These are phyloP conservation scores for Magnolia changhungtana DNA, from an alignment of 164 flowering plant genomes.

Conservation along the genomic window DNA sequence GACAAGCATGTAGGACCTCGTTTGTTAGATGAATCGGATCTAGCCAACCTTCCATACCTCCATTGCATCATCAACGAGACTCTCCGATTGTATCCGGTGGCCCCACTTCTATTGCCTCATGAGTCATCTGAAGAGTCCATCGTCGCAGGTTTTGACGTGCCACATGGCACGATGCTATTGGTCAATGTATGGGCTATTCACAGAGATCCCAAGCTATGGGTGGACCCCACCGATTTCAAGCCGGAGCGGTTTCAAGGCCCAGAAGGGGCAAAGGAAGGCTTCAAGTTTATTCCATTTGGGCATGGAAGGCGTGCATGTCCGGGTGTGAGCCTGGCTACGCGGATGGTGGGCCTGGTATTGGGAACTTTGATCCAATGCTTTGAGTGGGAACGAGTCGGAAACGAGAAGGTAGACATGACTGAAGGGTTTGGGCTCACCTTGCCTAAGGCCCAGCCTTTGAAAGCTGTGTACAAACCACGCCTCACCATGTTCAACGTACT, in stretches of 20 bases:
- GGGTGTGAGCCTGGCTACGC: slow-evolving; percentile 15
- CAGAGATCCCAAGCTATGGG: slow-evolving; percentile 42
- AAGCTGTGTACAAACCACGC: slow-evolving; percentile 8
- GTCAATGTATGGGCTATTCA: slow-evolving; percentile 51
- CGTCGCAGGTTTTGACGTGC: slow-evolving; percentile 36
- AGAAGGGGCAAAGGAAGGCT: slow-evolving; percentile 13
- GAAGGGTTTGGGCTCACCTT: slow-evolving; percentile 12
- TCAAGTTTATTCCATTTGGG: slow-evolving; percentile 21
- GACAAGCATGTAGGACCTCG: slow-evolving; percentile 30
- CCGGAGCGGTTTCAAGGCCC: slow-evolving; percentile 50
- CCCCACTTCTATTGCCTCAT: slow-evolving; percentile 49
- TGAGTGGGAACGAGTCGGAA: slow-evolving; percentile 11
- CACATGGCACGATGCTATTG: slow-evolving; percentile 37
- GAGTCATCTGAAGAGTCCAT: slow-evolving; percentile 32
- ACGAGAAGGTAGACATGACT: slow-evolving; percentile 10
- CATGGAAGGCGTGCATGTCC: slow-evolving; percentile 25
- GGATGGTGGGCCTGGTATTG: slow-evolving; percentile 8
- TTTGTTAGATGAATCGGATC: slow-evolving; percentile 41
- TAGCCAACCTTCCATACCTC: slow-evolving; percentile 38
- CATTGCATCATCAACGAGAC: slow-evolving; percentile 38
- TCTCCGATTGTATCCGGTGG: slow-evolving; percentile 36
- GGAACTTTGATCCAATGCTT: slow-evolving; percentile 12
- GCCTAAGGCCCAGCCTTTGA: slow-evolving; percentile 16
- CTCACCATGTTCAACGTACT: slow-evolving; percentile 5
- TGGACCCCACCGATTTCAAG: slow-evolving; percentile 35